These are phyloP conservation scores for Rhynchosporium agropyri DNA, from an alignment of 2,329 filamentous ascomycete genomes.

Conservation along the genomic window DNA sequence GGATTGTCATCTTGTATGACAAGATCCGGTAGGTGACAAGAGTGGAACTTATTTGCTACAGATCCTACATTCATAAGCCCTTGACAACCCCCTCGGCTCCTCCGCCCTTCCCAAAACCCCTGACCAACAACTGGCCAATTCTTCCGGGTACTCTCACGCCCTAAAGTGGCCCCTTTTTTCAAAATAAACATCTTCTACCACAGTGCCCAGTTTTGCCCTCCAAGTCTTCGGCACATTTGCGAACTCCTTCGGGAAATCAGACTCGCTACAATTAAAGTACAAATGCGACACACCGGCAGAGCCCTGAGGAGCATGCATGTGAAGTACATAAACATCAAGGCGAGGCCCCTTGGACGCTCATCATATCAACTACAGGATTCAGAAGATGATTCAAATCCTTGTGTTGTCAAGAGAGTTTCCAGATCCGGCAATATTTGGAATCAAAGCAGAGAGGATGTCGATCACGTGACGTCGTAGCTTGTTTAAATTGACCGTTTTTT, in stretches of 20 bases:
- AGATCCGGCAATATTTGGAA: too few species aligned
- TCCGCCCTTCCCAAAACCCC: slow-evolving; percentile 57
- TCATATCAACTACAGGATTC: too few species aligned
- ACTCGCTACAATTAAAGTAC: slow-evolving; percentile 71
- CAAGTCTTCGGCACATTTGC: slow-evolving; percentile 55
- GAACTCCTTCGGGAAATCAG: slow-evolving; percentile 61
- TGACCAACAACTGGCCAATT: slow-evolving; percentile 54
- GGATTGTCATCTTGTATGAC: too few species aligned
- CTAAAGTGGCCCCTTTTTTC: slow-evolving; percentile 54
- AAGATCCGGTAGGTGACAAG: too few species aligned
- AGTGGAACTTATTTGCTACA: not conserved
- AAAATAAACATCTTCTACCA: slow-evolving; percentile 54
- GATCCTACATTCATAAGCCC: slow-evolving; percentile 2
- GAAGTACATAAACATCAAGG: too few species aligned
- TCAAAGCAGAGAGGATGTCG: too few species aligned
- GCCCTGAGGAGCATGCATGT: too few species aligned
- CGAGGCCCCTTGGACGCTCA: too few species aligned
- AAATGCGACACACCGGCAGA: slow-evolving; percentile 57
- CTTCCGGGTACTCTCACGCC: slow-evolving; percentile 57
- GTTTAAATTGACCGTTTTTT: too few species aligned
- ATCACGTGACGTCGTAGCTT: too few species aligned
- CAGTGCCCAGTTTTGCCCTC: slow-evolving; percentile 58
- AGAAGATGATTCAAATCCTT: too few species aligned
- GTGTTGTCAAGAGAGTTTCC: too few species aligned
- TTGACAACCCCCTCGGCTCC: slow-evolving; percentile 43